Evolutionary conservation across 805 yeast genomes (phyloP).

Genomic region (Yamadazyma kitorensis): DNA sequence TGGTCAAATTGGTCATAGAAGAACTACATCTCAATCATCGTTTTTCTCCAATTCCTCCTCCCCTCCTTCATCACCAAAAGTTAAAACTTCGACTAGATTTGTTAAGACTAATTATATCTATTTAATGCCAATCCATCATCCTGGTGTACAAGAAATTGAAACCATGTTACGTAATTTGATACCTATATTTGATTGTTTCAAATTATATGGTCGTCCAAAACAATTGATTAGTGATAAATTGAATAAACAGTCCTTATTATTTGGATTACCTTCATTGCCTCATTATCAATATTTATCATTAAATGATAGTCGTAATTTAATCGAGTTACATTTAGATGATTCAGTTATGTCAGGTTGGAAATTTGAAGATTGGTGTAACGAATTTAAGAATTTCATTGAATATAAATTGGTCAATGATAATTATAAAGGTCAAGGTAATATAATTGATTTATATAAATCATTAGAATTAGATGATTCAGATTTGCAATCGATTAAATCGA

Average conservation of each 20-base stretch:
- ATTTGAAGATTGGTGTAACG: conserved; percentile 25
- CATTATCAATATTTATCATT: conserved; percentile 53
- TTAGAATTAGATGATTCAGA: conserved; percentile 14
- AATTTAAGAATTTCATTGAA: conserved; percentile 18
- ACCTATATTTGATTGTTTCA: conserved; percentile 69
- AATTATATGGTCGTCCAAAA: conserved; percentile 71
- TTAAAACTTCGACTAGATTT: conserved; percentile 13
- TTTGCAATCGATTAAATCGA: conserved; percentile 11
- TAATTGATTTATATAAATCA: conserved; percentile 26
- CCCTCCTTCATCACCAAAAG: conserved; percentile 18
- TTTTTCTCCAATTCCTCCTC: conserved; percentile 16
- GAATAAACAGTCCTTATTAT: conserved; percentile 62
- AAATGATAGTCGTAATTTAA: conserved; percentile 21
- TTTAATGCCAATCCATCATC: conserved; percentile 70
- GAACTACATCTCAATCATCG: conserved; percentile 13
- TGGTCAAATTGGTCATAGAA: conserved; percentile 8
- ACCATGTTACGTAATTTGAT: conserved; percentile 68
- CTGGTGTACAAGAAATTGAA: conserved; percentile 69
- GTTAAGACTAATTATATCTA: conserved; percentile 45
- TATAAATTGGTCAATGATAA: conserved; percentile 16
- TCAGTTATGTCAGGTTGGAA: conserved; percentile 25
- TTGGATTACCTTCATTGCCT: conserved; percentile 75
- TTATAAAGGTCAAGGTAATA: conserved; percentile 37
- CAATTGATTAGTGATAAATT: conserved; percentile 71
- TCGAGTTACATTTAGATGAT: conserved; percentile 16